Evolutionary conservation across 805 yeast genomes (phyloP).

Genomic region (Ogataea paraovalis): DNA sequence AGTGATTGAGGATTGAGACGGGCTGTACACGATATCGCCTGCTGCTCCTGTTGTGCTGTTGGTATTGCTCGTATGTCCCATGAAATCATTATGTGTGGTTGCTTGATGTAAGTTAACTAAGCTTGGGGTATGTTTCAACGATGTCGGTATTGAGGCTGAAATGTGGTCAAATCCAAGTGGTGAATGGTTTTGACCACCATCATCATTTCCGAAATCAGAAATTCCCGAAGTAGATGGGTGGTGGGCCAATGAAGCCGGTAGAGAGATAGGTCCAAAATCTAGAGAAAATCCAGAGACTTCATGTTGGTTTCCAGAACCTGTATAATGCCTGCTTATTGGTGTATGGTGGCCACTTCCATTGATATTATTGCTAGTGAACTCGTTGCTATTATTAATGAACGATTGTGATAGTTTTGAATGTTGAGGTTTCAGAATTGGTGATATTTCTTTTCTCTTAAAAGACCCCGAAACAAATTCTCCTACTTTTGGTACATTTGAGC

Average conservation of each 20-base stretch:
- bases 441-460: constrained; percentile 23
- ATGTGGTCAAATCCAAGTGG: constrained; percentile 21
- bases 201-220: constrained; percentile 9
- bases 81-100: not conserved
- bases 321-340: not conserved
- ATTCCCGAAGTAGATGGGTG: constrained; percentile 10
- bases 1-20: constrained; percentile 21
- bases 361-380: not conserved
- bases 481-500: constrained; percentile 5
- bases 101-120: constrained; percentile 11
- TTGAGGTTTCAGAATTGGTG: constrained; percentile 22
- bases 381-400: constrained; percentile 11
- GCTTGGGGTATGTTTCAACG: constrained; percentile 22
- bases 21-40: constrained; percentile 17
- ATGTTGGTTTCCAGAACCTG: constrained; percentile 1
- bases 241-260: constrained; percentile 6
- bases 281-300: constrained; percentile 7
- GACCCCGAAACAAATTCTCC: constrained; percentile 3
- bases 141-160: constrained; percentile 20
- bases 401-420: constrained; percentile 29
- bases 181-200: constrained; percentile 12
- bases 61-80: not conserved
- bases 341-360: not conserved
- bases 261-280: constrained; percentile 19
- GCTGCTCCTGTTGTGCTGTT: not conserved